Base-by-base conservation (phyloP, 192 early-diverging fungal genomes). In the Mortierella antarctica region DNA sequence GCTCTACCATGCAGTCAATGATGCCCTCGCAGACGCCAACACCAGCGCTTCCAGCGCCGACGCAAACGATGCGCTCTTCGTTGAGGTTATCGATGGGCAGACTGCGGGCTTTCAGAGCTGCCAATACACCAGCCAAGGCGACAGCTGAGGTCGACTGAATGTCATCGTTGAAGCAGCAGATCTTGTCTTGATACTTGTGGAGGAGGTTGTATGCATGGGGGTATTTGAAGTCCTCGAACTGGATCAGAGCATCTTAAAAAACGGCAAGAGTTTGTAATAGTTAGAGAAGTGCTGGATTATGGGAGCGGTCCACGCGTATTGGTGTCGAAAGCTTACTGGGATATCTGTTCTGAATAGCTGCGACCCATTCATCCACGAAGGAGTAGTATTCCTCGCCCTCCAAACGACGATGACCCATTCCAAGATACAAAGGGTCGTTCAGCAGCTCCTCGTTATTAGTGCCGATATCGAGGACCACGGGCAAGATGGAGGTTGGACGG, bases 61-160 rank as follows among this genome's bases (percentile, higher is more conserved):
- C 93, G 78, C 97, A 98, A 56, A 99, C 84, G 60, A 98, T 91
- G 65, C 94, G 91, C 71, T 97, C 96, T 64, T 96, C 86, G 12
- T 75, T 52, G 20, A 80, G 47, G 31, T 92, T 82, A 0, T 86
- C 83, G 23, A 97, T 85, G 5, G 90, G 66, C 65, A 72, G 67
- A 9, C 77, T 70, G 45, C 85, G 85, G 23, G 85, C 88, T 65
- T 89, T 82, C 56, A 97, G 83, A 6, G 95, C 94, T 57, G 94
- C 93, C 71, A 97, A 95, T 57, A 97, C 92, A 49, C 95, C 97
- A 44, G 93, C 92, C n/a, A 97, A 87, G 70, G 97, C 93, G n/a
- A 98, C 96, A 61, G 95, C 96, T 53, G 96, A 97, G 18, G 95
- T 96, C n/a, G 95, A 93, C 77, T 96, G 95, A 60, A 96, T 96